Base-by-base conservation (phyloP, 176 grass and related monocot genomes). In the Paspalum vaginatum region DNA sequence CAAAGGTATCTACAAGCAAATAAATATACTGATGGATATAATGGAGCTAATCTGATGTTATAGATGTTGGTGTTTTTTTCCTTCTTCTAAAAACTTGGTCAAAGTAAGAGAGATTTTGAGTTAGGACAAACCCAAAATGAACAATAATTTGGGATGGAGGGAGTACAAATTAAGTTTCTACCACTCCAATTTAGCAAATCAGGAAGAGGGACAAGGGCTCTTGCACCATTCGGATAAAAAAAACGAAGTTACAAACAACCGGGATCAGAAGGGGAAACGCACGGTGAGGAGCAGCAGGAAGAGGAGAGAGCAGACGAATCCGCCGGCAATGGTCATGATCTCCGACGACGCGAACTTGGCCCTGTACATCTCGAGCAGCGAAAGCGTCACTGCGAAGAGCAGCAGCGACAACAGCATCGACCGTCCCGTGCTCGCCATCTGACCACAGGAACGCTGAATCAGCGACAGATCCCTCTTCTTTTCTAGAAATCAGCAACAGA, bases 361-460 rank as follows among this genome's bases (percentile, higher is more conserved):
- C 69, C 84, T 85, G 79, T 95, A 99, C 88, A 99, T 87, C 81
- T 99, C 92, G 52, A 99, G 84, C 70, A 99, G 96, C 21, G 96
- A 99, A 70, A 99, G 90, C 72, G 89, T 88, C 74, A 93, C 90
- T 43, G 90, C 84, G 72, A 99, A 99, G 20, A 91, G 75, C 49
- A 99, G 82, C 65, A 92, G 81, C 45, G 96, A 99, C 61, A 91
- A 84, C 63, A 93, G 43, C 97, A 91, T 99, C 64, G 97, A 99
- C 85, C 85, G 84, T 53, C 90, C 90, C 73, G 81, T 51, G 72
- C 70, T 61, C 47, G 92, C 97, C 97, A 93, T 91, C 85, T 89
- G 67, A 50, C 22, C 49, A 68, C 42, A 25, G 43, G 66, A 69
- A 11, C 24, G 66, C 66, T 2, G 47, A 25, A 69, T 69, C 66